phyloP scores from a whole-genome alignment of 1,284 basidiomycete genomes.

The Lentinula novae-zelandiae region DNA sequence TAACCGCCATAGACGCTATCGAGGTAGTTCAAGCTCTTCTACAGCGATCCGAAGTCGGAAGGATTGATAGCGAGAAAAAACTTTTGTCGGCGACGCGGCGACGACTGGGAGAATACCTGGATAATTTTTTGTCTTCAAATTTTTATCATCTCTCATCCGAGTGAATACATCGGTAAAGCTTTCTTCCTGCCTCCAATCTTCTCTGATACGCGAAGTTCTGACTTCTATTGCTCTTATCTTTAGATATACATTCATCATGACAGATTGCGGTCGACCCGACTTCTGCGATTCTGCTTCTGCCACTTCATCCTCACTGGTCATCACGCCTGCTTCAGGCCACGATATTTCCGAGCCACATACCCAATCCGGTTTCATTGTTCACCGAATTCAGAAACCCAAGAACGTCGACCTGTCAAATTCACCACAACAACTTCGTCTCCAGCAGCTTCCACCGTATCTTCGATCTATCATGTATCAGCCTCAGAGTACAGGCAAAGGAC shows the following conservation, averaged over 20 bases:
- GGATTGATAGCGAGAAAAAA: not conserved
- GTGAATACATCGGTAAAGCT: not conserved
- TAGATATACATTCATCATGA: not conserved
- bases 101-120: not conserved
- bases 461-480: slow-evolving; percentile 5
- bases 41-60: not conserved
- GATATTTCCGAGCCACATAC: not conserved
- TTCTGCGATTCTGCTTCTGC: slow-evolving; percentile 3
- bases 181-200: not conserved
- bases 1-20: not conserved
- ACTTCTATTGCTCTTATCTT: not conserved
- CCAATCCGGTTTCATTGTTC: not conserved
- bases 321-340: slow-evolving; percentile 9
- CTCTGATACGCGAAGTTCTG: not conserved
- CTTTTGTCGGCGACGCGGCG: not conserved
- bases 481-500: slow-evolving; percentile 9
- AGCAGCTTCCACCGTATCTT: not conserved
- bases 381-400: not conserved
- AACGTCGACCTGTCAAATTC: not conserved
- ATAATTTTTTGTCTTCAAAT: not conserved
- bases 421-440: not conserved
- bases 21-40: not conserved
- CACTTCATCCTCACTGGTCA: slow-evolving; percentile 9
- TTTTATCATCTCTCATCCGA: not conserved
- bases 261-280: not conserved